A percentile compares a stretch with the other conserved stretches of the same genome.
Evolutionary conservation across 805 yeast species (phyloP).

Genomic region (Pichia kluyveri): DNA sequence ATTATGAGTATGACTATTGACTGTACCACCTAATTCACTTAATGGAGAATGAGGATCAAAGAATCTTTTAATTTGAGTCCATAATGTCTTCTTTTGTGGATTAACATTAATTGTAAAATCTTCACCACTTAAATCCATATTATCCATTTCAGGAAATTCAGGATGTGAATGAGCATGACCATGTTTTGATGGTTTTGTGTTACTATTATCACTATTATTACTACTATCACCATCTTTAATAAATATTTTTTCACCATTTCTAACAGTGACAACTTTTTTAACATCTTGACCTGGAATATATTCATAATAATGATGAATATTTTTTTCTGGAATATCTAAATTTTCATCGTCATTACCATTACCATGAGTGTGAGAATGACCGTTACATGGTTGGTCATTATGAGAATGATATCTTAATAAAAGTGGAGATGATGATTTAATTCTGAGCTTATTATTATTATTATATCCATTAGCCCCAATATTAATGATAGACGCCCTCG

Average conservation of each 20-base stretch:
- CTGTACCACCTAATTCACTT: slow-evolving; percentile 16
- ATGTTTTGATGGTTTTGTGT: slow-evolving; percentile 9
- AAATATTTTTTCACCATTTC: slow-evolving; percentile 5
- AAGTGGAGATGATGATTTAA: too few species aligned
- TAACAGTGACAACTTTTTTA: slow-evolving; percentile 2
- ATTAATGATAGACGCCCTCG: too few species aligned
- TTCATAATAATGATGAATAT: slow-evolving; percentile 14
- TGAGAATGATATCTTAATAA: slow-evolving; percentile 4
- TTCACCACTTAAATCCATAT: slow-evolving; percentile 22
- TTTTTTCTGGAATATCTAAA: background rate
- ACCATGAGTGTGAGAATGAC: slow-evolving; percentile 6
- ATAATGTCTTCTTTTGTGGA: slow-evolving; percentile 14
- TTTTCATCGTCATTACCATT: background rate
- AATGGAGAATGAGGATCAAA: slow-evolving; percentile 29
- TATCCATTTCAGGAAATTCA: slow-evolving; percentile 20
- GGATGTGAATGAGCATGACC: slow-evolving; percentile 25
- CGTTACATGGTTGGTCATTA: background rate
- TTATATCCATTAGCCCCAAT: too few species aligned
- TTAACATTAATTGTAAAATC: slow-evolving; percentile 19
- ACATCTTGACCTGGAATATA: slow-evolving; percentile 4
- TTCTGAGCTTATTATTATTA: too few species aligned
- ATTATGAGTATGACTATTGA: slow-evolving; percentile 15
- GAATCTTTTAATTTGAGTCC: slow-evolving; percentile 25
- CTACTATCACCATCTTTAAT: background rate
- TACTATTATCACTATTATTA: background rate